Evolutionary conservation across 805 yeast species (phyloP), one percentile per base, ranked within the genome.

Genomic region (Wickerhamomyces hampshirensis): DNA sequence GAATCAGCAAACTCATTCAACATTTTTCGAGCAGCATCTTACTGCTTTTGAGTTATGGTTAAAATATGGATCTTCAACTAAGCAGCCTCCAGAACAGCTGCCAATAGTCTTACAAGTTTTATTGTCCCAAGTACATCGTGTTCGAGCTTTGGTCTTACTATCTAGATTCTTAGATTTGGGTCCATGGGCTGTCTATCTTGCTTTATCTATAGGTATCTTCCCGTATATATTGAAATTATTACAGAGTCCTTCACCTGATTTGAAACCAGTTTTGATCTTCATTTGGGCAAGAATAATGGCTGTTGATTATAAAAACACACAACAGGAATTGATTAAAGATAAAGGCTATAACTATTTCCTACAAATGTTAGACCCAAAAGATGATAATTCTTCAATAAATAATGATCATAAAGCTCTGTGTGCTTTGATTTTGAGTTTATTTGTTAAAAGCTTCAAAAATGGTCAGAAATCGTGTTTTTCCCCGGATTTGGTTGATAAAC

Each of bases 201-300:
- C 97, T 0, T 64, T 93, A 23, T 85, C 96, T 6, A 89, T 93
- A 46, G 98, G 98, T 16, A 91, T 93, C 21, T 93, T 91, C 60
- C 98, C 98, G 0, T 93, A 93, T 55, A 95, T 93, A 23, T 66
- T 91, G 37, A 87, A 89, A 50, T 69, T 93, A 16, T 63, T 93
- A 23, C 98, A 91, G 56, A 81, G 94, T 41, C 98, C 98, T 0
- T 96, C 98, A 0, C 94, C 86, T 18, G 98, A 93, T 53, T 67
- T 93, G 40, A 88, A 88, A 51, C 98, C 98, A 0, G 95, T 91
- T 4, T 63, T 93, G 39, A 93, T 93, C 2, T 93, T 91, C 52
- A 93, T 93, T 37, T 93, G 98, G 98, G 96, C 98, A 1, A 71
- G 98, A 47, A 87, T 93, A 16, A 87, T 93, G 93, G 89, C 97